Percentiles rank a stretch among this genome's conserved stretches.
Evolutionary conservation across 2,329 filamentous ascomycete species (phyloP).

Genomic region (Exophiala oligosperma): DNA sequence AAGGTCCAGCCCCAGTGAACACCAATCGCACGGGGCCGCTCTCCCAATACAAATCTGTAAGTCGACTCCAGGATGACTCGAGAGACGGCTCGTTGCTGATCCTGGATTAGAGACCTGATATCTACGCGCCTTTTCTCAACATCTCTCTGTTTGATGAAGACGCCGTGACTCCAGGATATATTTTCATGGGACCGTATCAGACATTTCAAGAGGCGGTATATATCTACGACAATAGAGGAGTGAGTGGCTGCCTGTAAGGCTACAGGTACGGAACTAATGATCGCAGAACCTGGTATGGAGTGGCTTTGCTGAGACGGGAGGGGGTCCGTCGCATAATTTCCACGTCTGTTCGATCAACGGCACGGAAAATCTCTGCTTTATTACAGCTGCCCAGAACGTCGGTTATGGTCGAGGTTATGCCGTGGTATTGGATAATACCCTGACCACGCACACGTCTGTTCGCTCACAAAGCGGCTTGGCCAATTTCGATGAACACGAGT

Average conservation of each 20-base stretch:
- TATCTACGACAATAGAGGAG: constrained; percentile 53
- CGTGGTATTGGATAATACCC: constrained; percentile 50
- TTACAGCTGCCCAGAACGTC: constrained; percentile 52
- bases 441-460: constrained; percentile 19
- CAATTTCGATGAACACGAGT: constrained; percentile 52
- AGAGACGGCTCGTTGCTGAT: background rate
- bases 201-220: constrained; percentile 51
- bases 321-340: constrained; percentile 49
- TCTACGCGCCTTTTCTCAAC: constrained; percentile 39
- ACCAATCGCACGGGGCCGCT: constrained; percentile 21
- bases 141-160: constrained; percentile 33
- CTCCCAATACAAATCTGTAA: constrained; percentile 25
- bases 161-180: constrained; percentile 48
- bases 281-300: constrained; percentile 51
- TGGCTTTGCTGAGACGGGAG: constrained; percentile 49
- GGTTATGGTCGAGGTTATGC: constrained; percentile 54
- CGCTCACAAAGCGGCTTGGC: constrained; percentile 18
- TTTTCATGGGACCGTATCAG: constrained; percentile 53
- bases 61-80: background rate
- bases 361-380: constrained; percentile 52
- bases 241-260: constrained; percentile 25
- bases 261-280: constrained; percentile 1
- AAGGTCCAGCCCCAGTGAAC: constrained; percentile 12
- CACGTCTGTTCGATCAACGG: constrained; percentile 52
- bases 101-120: constrained; percentile 39